These are phyloP conservation scores for Zygnema cylindricum DNA, from an alignment of 139 green algal genomes.

Conservation along the genomic window DNA sequence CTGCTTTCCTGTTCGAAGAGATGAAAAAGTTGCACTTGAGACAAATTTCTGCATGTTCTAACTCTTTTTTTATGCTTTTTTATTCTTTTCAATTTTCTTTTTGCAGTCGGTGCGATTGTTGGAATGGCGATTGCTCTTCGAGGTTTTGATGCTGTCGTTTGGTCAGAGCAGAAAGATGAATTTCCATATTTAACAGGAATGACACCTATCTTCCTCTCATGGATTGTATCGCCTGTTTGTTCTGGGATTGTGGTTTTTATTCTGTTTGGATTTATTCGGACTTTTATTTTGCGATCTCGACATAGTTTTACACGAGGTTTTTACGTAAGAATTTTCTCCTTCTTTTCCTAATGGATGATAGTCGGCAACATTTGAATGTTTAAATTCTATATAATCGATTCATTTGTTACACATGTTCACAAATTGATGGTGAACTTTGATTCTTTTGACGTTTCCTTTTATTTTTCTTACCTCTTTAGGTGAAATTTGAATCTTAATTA, in stretches of 20 bases:
- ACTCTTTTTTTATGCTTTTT: too few relatives aligned
- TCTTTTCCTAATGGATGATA: too few relatives aligned
- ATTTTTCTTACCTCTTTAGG: too few relatives aligned
- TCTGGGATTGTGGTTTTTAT: slow-evolving; percentile 26
- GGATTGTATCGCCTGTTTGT: slow-evolving; percentile 37
- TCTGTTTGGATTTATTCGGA: slow-evolving; percentile 3
- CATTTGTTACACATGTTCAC: neutral
- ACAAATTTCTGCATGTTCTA: too few relatives aligned
- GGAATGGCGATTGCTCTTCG: slow-evolving; percentile 9
- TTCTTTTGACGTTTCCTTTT: too few relatives aligned
- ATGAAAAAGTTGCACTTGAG: too few relatives aligned
- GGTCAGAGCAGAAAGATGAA: neutral
- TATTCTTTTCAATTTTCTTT: too few relatives aligned
- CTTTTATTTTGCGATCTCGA: slow-evolving; percentile 16
- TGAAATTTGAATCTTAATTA: too few relatives aligned
- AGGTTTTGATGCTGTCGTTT: slow-evolving; percentile 10
- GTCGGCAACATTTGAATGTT: too few relatives aligned
- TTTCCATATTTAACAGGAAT: slow-evolving; percentile 21
- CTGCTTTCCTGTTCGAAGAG: too few relatives aligned
- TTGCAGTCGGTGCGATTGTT: slow-evolving; percentile 38
- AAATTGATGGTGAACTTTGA: slow-evolving; percentile 1
- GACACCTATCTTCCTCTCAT: slow-evolving; percentile 36
- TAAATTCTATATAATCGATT: neutral
- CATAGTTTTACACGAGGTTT: slow-evolving; percentile 4
- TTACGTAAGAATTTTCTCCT: neutral